A percentile compares a stretch with the other conserved stretches of the same genome.
Evolutionary conservation across 2,329 filamentous ascomycete genomes (phyloP).

Genomic region (Aspergillus fijiensis): DNA sequence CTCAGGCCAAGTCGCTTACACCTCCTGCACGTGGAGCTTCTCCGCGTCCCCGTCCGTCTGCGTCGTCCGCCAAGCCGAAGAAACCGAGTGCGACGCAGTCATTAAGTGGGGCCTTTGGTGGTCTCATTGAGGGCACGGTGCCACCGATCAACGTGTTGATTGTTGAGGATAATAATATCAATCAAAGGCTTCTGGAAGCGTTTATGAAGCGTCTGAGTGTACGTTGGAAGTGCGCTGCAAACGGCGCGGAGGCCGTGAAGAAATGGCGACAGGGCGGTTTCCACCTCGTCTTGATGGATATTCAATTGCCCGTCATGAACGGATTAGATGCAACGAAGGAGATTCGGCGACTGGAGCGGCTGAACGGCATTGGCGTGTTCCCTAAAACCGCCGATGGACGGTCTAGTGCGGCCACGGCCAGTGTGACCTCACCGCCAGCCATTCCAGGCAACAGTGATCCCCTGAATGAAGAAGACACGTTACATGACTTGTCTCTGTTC

Average conservation of each 20-base stretch:
- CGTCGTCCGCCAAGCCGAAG: slow-evolving; percentile 34
- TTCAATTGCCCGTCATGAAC: slow-evolving; percentile 95
- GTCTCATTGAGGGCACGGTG: slow-evolving; percentile 74
- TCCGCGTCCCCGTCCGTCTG: slow-evolving; percentile 42
- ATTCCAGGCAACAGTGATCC: slow-evolving; percentile 22
- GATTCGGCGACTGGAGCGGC: slow-evolving; percentile 81
- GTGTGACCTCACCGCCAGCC: slow-evolving; percentile 19
- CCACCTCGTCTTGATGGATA: slow-evolving; percentile 97
- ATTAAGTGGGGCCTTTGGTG: slow-evolving; percentile 50
- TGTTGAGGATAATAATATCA: slow-evolving; percentile 98
- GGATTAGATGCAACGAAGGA: slow-evolving; percentile 93
- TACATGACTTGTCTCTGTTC: slow-evolving; percentile 59
- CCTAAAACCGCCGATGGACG: slow-evolving; percentile 63
- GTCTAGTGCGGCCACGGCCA: slow-evolving; percentile 40
- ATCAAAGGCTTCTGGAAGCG: slow-evolving; percentile 85
- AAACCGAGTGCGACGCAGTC: slow-evolving; percentile 32
- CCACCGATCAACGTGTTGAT: slow-evolving; percentile 97
- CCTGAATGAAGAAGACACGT: slow-evolving; percentile 38
- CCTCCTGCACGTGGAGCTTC: slow-evolving; percentile 47
- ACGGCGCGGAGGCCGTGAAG: slow-evolving; percentile 85
- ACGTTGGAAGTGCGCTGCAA: slow-evolving; percentile 95
- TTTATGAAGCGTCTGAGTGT: slow-evolving; percentile 97
- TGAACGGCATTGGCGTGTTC: slow-evolving; percentile 93
- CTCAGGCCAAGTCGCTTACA: slow-evolving; percentile 36
- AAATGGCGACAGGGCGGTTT: slow-evolving; percentile 94